A percentile compares a stretch with the other conserved stretches of the same genome.
phyloP scores from a whole-genome alignment of 106 monocot genomes.

The Platanthera guangdongensis region DNA sequence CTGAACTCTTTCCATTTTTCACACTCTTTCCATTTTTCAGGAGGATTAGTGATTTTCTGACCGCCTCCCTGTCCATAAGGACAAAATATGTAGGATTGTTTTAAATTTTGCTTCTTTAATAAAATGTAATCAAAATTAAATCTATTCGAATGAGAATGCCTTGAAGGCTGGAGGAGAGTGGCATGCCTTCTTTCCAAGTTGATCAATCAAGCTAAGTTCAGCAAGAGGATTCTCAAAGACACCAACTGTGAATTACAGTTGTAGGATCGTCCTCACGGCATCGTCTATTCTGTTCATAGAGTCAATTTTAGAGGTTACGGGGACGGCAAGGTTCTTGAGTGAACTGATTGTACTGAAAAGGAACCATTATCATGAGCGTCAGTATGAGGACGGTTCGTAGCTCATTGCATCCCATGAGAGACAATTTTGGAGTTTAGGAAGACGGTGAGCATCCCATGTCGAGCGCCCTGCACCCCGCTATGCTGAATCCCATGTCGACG shows the following conservation, averaged over 20 bases:
- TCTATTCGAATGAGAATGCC: not conserved
- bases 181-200: slow-evolving; percentile 60
- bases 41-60: slow-evolving; percentile 74
- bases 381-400: too few species aligned
- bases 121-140: not conserved
- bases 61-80: slow-evolving; percentile 82
- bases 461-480: too few species aligned
- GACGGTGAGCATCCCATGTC: too few species aligned
- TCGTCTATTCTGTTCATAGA: slow-evolving; percentile 76
- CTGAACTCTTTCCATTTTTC: slow-evolving; percentile 48
- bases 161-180: not conserved
- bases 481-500: too few species aligned
- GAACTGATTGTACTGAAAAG: slow-evolving; percentile 37
- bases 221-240: slow-evolving; percentile 75
- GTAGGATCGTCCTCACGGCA: slow-evolving; percentile 66
- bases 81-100: not conserved
- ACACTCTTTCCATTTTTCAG: slow-evolving; percentile 63
- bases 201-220: slow-evolving; percentile 40
- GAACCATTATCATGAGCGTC: slow-evolving; percentile 51
- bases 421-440: too few species aligned
- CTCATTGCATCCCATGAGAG: too few species aligned
- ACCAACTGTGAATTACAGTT: slow-evolving; percentile 72
- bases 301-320: slow-evolving; percentile 37
- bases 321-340: slow-evolving; percentile 27
- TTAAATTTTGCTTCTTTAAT: not conserved